Percentiles rank a stretch among this genome's conserved stretches.
These are phyloP conservation scores for Mucor plumbeus DNA, from an alignment of 371 early-diverging fungal genomes.

Conservation along the genomic window DNA sequence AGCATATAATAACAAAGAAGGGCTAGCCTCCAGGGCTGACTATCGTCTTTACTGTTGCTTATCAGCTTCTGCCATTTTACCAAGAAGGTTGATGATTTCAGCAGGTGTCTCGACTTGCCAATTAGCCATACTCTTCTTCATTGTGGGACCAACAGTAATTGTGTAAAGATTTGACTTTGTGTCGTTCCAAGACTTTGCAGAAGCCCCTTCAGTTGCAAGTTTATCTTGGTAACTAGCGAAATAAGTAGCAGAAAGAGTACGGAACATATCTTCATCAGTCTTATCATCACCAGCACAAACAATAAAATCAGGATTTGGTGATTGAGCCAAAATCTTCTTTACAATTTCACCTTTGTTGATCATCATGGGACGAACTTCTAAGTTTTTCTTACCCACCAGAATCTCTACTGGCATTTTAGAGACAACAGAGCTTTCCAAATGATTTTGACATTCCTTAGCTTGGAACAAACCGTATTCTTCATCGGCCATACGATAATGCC, in stretches of 20 bases:
- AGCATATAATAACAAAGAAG: neutral
- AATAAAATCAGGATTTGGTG: slow-evolving; percentile 79
- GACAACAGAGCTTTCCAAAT: slow-evolving; percentile 79
- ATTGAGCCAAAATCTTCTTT: slow-evolving; percentile 67
- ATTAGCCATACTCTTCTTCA: slow-evolving; percentile 82
- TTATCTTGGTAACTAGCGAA: slow-evolving; percentile 24
- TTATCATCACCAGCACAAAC: slow-evolving; percentile 95
- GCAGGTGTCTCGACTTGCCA: slow-evolving; percentile 72
- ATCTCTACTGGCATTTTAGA: slow-evolving; percentile 89
- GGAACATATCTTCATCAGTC: slow-evolving; percentile 96
- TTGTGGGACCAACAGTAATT: slow-evolving; percentile 47
- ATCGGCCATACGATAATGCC: slow-evolving; percentile 92
- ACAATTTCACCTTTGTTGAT: slow-evolving; percentile 94
- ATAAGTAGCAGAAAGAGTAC: slow-evolving; percentile 49
- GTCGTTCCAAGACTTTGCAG: slow-evolving; percentile 18
- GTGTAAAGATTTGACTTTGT: slow-evolving; percentile 26
- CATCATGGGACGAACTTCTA: slow-evolving; percentile 83
- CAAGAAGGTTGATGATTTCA: slow-evolving; percentile 47
- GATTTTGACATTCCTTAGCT: slow-evolving; percentile 88
- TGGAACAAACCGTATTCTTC: slow-evolving; percentile 81
- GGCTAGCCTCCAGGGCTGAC: slow-evolving; percentile 5
- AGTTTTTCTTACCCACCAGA: slow-evolving; percentile 92
- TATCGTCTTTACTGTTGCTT: neutral
- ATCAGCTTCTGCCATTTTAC: slow-evolving; percentile 2
- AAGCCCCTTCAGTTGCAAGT: slow-evolving; percentile 1